These are phyloP conservation scores for Cryphonectria nitschkei DNA, from an alignment of 2,329 filamentous ascomycete genomes.

Conservation along the genomic window DNA sequence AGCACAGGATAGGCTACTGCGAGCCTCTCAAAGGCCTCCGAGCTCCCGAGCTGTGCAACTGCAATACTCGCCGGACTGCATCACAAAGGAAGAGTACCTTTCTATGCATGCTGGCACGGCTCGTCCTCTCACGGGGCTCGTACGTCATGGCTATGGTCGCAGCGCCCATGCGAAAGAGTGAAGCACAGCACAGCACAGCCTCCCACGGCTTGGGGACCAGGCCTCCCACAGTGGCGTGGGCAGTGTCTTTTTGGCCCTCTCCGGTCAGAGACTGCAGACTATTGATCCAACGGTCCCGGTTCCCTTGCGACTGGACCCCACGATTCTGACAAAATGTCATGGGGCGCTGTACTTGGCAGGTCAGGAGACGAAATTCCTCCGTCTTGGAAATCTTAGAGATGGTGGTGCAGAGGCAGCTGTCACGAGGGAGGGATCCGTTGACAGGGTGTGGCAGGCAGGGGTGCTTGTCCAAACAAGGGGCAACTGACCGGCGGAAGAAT, in stretches of 20 bases:
- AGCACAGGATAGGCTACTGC: constrained; percentile 12
- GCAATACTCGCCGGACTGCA: background rate
- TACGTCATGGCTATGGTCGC: background rate
- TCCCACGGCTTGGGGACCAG: background rate
- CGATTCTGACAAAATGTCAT: background rate
- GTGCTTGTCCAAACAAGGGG: background rate
- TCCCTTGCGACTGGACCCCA: background rate
- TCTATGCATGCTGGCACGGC: background rate
- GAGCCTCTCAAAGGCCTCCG: constrained; percentile 11
- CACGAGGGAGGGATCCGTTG: background rate
- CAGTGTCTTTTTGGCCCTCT: background rate
- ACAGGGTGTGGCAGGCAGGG: background rate
- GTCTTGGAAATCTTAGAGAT: background rate
- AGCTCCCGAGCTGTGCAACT: constrained; percentile 16
- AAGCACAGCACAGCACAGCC: background rate
- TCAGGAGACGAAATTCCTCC: background rate
- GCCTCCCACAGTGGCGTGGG: background rate
- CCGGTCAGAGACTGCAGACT: background rate
- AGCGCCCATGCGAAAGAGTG: background rate
- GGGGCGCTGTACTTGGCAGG: background rate
- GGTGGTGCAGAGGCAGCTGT: background rate
- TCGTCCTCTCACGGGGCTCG: background rate
- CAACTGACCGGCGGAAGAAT: background rate
- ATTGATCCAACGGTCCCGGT: background rate
- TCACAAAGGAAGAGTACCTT: background rate